These are phyloP conservation scores for Hypoxylon rickii DNA, from an alignment of 495 filamentous ascomycete species.

Conservation along the genomic window DNA sequence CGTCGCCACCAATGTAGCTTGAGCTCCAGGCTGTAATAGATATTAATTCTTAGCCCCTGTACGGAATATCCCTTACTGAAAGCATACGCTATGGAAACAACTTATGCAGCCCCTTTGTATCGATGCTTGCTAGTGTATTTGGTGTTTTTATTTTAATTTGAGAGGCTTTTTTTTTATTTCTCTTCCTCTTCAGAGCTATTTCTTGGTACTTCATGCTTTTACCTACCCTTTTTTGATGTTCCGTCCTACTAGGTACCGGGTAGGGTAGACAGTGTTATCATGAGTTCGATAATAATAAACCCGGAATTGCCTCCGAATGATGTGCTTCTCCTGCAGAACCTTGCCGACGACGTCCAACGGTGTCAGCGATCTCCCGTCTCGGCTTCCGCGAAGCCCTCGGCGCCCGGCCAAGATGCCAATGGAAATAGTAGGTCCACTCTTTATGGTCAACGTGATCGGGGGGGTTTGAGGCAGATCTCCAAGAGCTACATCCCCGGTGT, in stretches of 20 bases:
- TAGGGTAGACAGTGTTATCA: slow-evolving; percentile 4
- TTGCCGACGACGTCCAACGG: slow-evolving; percentile 44
- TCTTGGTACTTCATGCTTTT: background rate
- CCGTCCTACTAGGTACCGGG: slow-evolving; percentile 14
- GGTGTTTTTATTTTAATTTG: background rate
- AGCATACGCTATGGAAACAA: background rate
- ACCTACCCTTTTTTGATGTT: background rate
- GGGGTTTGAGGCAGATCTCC: slow-evolving; percentile 9
- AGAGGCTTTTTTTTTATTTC: background rate
- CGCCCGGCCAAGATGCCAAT: slow-evolving; percentile 27
- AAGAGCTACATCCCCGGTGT: slow-evolving; percentile 6
- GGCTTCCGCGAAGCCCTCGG: slow-evolving; percentile 3
- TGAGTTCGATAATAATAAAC: slow-evolving; percentile 42
- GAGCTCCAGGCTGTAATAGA: no score
- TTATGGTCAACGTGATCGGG: slow-evolving; percentile 8
- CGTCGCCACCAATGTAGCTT: no score
- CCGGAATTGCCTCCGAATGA: slow-evolving; percentile 57
- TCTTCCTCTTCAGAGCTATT: background rate
- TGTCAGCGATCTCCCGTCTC: slow-evolving; percentile 11
- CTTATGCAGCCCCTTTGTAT: background rate
- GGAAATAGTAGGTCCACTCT: slow-evolving; percentile 22
- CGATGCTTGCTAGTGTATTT: background rate
- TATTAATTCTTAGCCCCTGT: no score
- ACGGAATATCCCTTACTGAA: background rate
- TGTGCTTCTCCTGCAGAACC: slow-evolving; percentile 52